Percentiles rank a stretch among this genome's conserved stretches.
Evolutionary conservation across 2,329 filamentous ascomycete genomes (phyloP).

Genomic region (Botryotinia globosa): DNA sequence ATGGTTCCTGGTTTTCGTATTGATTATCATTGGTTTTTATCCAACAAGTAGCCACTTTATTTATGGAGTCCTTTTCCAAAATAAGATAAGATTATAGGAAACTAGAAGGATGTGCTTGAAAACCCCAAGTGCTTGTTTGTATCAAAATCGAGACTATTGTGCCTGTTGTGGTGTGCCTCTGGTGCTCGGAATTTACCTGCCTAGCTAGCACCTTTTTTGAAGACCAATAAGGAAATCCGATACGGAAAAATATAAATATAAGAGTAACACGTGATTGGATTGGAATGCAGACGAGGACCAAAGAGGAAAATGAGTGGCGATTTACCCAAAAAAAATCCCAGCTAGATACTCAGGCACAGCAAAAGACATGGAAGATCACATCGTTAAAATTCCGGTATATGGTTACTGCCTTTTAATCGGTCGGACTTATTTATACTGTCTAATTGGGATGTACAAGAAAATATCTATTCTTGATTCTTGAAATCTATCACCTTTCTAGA

Average conservation of each 20-base stretch:
- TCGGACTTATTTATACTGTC: conserved; percentile 4
- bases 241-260: neutral
- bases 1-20: neutral
- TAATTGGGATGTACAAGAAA: neutral
- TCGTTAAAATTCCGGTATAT: conserved; percentile 1
- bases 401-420: neutral
- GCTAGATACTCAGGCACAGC: neutral
- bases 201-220: neutral
- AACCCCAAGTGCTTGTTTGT: neutral
- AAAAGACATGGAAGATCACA: neutral
- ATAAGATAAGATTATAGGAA: neutral
- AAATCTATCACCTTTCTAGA: neutral
- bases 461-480: neutral
- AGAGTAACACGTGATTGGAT: neutral
- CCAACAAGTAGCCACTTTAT: neutral
- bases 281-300: neutral
- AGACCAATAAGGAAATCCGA: neutral
- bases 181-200: neutral
- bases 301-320: neutral
- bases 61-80: neutral
- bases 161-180: neutral
- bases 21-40: neutral
- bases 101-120: neutral
- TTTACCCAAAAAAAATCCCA: neutral
- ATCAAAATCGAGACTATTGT: neutral